These are phyloP conservation scores for Hyaloscypha variabilis DNA, from an alignment of 495 filamentous ascomycete species.

Conservation along the genomic window DNA sequence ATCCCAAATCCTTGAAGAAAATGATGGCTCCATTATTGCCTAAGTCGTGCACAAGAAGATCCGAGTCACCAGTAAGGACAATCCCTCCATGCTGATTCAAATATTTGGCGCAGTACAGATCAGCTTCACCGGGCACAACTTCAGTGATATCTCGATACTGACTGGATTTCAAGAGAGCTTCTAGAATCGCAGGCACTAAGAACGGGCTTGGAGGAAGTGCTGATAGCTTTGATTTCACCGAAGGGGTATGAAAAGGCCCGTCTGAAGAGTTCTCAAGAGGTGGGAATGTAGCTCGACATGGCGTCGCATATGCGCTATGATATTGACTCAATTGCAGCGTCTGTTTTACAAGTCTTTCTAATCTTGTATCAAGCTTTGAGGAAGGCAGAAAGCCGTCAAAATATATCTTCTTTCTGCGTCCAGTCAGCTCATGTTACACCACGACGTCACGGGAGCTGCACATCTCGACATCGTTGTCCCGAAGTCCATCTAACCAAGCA, in stretches of 20 bases:
- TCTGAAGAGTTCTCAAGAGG: background rate
- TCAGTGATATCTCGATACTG: slow-evolving; percentile 51
- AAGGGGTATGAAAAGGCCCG: slow-evolving; percentile 25
- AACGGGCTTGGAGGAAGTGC: slow-evolving; percentile 61
- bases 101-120: slow-evolving; percentile 64
- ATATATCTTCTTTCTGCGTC: slow-evolving; percentile 59
- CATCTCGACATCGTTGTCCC: slow-evolving; percentile 56
- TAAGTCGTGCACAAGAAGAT: slow-evolving; percentile 70
- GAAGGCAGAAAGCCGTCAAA: slow-evolving; percentile 78
- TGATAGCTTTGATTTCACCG: slow-evolving; percentile 24
- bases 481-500: slow-evolving; percentile 61
- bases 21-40: slow-evolving; percentile 58
- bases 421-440: slow-evolving; percentile 21
- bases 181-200: slow-evolving; percentile 68
- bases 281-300: background rate
- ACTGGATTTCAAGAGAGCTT: slow-evolving; percentile 49
- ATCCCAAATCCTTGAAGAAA: slow-evolving; percentile 56
- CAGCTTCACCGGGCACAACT: slow-evolving; percentile 73
- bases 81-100: slow-evolving; percentile 46
- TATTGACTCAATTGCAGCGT: slow-evolving; percentile 21
- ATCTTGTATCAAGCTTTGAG: slow-evolving; percentile 56
- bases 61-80: slow-evolving; percentile 71
- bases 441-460: slow-evolving; percentile 37
- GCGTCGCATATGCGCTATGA: slow-evolving; percentile 8
- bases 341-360: slow-evolving; percentile 49